Evolutionary conservation across 2,329 filamentous ascomycete genomes (phyloP).

Genomic region (Fusarium sp.): DNA sequence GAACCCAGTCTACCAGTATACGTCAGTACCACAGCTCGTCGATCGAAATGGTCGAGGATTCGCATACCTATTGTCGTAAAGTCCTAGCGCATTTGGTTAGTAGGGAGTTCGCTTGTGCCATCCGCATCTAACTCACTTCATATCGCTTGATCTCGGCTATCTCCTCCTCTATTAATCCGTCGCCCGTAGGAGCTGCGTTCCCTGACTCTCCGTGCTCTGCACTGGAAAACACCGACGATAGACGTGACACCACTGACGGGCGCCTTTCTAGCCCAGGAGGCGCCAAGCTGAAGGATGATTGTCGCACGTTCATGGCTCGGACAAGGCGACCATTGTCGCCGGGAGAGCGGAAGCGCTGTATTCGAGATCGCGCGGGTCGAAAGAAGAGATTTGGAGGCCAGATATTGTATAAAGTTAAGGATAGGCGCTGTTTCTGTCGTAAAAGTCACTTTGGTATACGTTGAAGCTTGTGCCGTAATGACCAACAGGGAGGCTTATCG

Average conservation of each 20-base stretch:
- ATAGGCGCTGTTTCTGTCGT: constrained; percentile 1
- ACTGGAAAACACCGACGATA: constrained; percentile 74
- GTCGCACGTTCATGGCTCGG: constrained; percentile 61
- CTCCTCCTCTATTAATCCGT: constrained; percentile 87
- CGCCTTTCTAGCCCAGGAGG: constrained; percentile 56
- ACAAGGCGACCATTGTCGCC: constrained; percentile 54
- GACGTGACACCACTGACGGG: constrained; percentile 70
- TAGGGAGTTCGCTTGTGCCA: constrained; percentile 44
- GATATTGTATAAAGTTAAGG: not conserved
- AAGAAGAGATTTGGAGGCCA: not conserved
- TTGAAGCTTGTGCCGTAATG: constrained; percentile 30
- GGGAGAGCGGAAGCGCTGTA: constrained; percentile 8
- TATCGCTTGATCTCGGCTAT: constrained; percentile 98
- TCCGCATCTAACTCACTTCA: constrained; percentile 65
- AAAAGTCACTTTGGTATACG: constrained; percentile 9
- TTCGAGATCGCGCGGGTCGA: constrained; percentile 6
- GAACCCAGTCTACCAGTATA: constrained; percentile 81
- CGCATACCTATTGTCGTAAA: constrained; percentile 88
- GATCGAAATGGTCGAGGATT: constrained; percentile 18
- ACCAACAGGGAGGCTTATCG: constrained; percentile 28
- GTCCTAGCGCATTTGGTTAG: constrained; percentile 63
- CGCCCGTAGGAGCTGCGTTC: constrained; percentile 62
- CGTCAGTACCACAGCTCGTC: constrained; percentile 47
- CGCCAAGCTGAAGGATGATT: constrained; percentile 60
- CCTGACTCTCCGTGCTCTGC: constrained; percentile 70